Base-by-base conservation (phyloP, 805 yeast genomes). In the Cyberlindnera xylosilytica region DNA sequence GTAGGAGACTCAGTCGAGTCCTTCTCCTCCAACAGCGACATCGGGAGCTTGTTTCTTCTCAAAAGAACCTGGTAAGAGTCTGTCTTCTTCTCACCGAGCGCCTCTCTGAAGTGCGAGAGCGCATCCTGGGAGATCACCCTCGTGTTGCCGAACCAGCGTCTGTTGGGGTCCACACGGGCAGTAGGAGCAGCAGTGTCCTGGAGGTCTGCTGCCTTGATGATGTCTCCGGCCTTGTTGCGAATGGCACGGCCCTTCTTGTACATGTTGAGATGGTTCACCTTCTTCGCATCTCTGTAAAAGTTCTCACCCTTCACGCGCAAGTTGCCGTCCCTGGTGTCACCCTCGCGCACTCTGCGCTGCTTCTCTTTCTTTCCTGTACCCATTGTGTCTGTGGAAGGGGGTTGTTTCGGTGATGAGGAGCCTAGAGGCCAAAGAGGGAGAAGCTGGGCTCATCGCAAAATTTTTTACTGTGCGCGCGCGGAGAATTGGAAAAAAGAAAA, bases 81-180 rank as follows among this genome's bases (percentile, higher is more conserved):
- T 52, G 81, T 73, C 56, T 83, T 77, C 57, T 84, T 85, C 49
- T 83, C 95, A 36, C 93, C 95, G 69, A 91, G 74, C 8, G 97
- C 97, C 53, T 87, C 93, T 63, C 99, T 76, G 70, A 91, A 91
- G 68, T 93, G 98, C 22, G 84, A 72, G 57, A 91, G 71, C 2
- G 98, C 97, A 72, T 93, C 97, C 64, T 91, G 99, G 4, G 97
- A 91, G 59, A 91, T 91, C 31, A 91, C 99, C 60, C 99, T 79
- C 12, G 99, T 88, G 66, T 89, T 93, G 37, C 97, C 97, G 61
- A 93, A 93, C 99, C 98, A 91, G 61, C 95, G 79, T 64, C 96
- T 79, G 64, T 91, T 91, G 6, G 99, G 98, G 61, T 87, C 96
- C 34, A 91, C 95, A 47, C 99, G 74, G 2, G 98, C 98, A 50